Conservation (phyloP, 2,329 filamentous ascomycete species). For the Penicillium crustosum region DNA sequence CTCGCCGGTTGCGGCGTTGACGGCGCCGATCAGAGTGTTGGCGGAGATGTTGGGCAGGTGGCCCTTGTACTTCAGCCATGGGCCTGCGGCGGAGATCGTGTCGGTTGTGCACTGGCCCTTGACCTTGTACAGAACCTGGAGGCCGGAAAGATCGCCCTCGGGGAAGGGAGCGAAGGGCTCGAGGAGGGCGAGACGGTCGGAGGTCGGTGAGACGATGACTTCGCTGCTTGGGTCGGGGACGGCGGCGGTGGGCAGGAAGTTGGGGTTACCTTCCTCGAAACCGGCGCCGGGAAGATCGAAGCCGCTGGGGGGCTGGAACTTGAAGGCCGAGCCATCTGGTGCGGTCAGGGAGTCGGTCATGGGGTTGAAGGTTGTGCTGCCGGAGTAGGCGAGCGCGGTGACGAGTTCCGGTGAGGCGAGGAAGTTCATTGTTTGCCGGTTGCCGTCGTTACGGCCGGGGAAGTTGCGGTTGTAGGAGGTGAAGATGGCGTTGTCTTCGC, state of each 20-base stretch:
- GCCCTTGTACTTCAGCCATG: constrained; percentile 99
- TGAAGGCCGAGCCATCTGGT: constrained; percentile 77
- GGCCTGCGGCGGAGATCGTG: constrained; percentile 94
- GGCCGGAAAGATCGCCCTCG: constrained; percentile 66
- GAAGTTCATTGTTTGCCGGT: constrained; percentile 97
- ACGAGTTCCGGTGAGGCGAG: constrained; percentile 95
- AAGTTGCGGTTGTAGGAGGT: constrained; percentile 99
- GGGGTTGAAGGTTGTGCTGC: constrained; percentile 92
- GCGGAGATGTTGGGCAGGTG: constrained; percentile 96
- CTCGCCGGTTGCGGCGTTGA: constrained; percentile 88
- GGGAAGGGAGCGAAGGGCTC: constrained; percentile 90
- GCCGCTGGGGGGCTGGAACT: constrained; percentile 72
- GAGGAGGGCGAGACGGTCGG: constrained; percentile 82
- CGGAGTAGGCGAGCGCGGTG: constrained; percentile 91
- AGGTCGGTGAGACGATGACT: constrained; percentile 81
- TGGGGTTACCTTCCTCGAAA: constrained; percentile 75
- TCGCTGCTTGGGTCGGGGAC: constrained; percentile 67
- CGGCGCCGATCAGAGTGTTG: constrained; percentile 94
- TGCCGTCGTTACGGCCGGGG: constrained; percentile 93
- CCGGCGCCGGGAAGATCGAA: constrained; percentile 65
- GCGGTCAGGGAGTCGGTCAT: constrained; percentile 82
- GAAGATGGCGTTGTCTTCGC: constrained; percentile 88
- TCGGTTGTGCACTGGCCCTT: constrained; percentile 98
- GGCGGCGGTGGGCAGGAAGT: constrained; percentile 71
- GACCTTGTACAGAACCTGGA: constrained; percentile 92